Evolutionary conservation across 2,329 filamentous ascomycete species (phyloP).

Genomic region (Trichoderma pleuroti): DNA sequence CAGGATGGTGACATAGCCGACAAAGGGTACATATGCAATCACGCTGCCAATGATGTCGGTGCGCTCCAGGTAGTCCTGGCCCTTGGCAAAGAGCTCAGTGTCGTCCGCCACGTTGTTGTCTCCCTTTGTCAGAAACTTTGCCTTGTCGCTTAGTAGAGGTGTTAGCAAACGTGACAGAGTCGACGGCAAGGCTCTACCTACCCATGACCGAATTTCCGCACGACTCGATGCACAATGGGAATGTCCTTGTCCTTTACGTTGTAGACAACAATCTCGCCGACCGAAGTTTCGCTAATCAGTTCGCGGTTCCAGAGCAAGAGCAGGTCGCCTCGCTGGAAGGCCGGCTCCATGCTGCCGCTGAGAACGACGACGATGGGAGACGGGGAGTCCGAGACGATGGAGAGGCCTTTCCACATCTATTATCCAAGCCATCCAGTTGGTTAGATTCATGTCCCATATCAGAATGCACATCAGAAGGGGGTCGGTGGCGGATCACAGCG

Average conservation of each 20-base stretch:
- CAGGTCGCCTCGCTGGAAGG: constrained; percentile 74
- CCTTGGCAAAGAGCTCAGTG: constrained; percentile 77
- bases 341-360: constrained; percentile 79
- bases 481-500: not conserved
- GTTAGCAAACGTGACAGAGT: not conserved
- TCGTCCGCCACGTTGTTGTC: constrained; percentile 96
- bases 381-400: constrained; percentile 69
- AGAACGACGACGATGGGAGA: constrained; percentile 81
- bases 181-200: constrained; percentile 31
- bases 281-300: constrained; percentile 50
- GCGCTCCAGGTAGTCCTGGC: constrained; percentile 82
- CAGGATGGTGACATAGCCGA: constrained; percentile 95
- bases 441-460: not conserved
- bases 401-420: constrained; percentile 83
- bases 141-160: constrained; percentile 44
- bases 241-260: constrained; percentile 93
- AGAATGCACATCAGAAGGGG: not conserved
- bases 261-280: constrained; percentile 60
- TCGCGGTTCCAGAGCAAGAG: constrained; percentile 75
- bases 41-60: constrained; percentile 93
- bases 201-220: constrained; percentile 67
- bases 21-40: constrained; percentile 85
- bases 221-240: constrained; percentile 91
- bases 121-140: constrained; percentile 89
- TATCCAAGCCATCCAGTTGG: too few species aligned